Base-by-base conservation (phyloP, 2,329 filamentous ascomycete species). In the Colletotrichum eremochloae region DNA sequence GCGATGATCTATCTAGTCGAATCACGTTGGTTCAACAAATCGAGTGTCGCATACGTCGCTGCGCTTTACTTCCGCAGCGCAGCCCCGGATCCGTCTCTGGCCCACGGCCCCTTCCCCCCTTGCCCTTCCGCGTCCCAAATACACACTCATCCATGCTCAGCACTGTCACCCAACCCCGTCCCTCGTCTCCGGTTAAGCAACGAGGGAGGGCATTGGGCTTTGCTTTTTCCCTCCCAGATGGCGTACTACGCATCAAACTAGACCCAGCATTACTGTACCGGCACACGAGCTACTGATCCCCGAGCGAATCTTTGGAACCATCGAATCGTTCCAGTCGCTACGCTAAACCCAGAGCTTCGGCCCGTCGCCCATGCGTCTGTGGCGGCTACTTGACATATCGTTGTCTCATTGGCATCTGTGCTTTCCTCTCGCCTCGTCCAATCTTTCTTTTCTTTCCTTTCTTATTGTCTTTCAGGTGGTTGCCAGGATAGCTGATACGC, bases 341-440 rank as follows among this genome's bases (percentile, higher is more conserved):
- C 66, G 66, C 70, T 70, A 70, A 62, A 60, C 53, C 66, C 56
- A 67, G 57, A 68, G 50, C 58, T 71, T 46, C 70, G 67, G 66
- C 70, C 70, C 70, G 60, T 36, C 70, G 66, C 48, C 55, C 66
- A 72, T 72, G 70, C 61, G 67, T 58, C 66, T 61, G 70, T 50
- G 61, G 67, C 70, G 70, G 70, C 64, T 69, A 72, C 70, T 53
- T 72, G 70, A 72, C 70, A 72, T 72, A 48, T 72, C 60, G 70
- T 65, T 72, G 70, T 72, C 70, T 72, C 70, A 70, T 65, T 61
- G 38, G 61, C 53, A 72, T 65, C 66, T 65, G 60, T 72, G 66
- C 70, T 70, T 65, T 42, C 68, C 68, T 58, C 66, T 72, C 60
- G 55, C 40, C 60, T 72, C 70, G 70, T 61, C 70, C 70, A 72